These are phyloP conservation scores for Xylariales sp. DNA, from an alignment of 2,329 filamentous ascomycete genomes.

Conservation along the genomic window DNA sequence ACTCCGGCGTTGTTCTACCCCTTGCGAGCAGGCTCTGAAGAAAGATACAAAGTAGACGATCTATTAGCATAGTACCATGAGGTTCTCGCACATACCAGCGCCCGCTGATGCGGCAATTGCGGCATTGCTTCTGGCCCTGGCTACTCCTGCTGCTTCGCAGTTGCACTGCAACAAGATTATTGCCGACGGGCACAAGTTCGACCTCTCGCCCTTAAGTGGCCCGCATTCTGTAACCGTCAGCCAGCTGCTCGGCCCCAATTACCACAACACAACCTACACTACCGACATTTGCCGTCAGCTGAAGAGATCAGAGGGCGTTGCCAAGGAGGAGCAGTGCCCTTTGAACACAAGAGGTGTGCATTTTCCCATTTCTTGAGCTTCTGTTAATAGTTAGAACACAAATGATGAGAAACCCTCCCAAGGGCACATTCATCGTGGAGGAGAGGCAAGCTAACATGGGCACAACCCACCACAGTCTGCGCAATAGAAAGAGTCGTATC, in stretches of 20 bases:
- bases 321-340: conserved; percentile 59
- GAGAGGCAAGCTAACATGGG: too few relatives aligned
- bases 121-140: conserved; percentile 29
- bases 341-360: conserved; percentile 68
- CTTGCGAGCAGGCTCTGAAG: too few relatives aligned
- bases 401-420: not conserved
- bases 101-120: conserved; percentile 28
- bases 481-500: conserved; percentile 60
- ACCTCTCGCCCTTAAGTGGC: conserved; percentile 60
- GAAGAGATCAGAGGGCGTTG: conserved; percentile 52
- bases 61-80: conserved; percentile 27
- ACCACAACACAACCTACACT: conserved; percentile 75
- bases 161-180: conserved; percentile 60
- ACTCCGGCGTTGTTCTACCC: too few relatives aligned
- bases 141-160: conserved; percentile 38
- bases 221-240: conserved; percentile 65
- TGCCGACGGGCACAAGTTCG: conserved; percentile 55
- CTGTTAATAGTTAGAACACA: conserved; percentile 21
- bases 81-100: conserved; percentile 29
- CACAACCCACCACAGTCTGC: conserved; percentile 74
- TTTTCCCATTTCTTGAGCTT: too few relatives aligned
- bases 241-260: conserved; percentile 45
- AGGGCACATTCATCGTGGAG: not conserved
- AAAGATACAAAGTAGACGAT: too few relatives aligned
- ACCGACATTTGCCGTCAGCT: conserved; percentile 71